phyloP scores from a whole-genome alignment of 768 basidiomycete species.

The Brasilioporus rufonigricans region DNA sequence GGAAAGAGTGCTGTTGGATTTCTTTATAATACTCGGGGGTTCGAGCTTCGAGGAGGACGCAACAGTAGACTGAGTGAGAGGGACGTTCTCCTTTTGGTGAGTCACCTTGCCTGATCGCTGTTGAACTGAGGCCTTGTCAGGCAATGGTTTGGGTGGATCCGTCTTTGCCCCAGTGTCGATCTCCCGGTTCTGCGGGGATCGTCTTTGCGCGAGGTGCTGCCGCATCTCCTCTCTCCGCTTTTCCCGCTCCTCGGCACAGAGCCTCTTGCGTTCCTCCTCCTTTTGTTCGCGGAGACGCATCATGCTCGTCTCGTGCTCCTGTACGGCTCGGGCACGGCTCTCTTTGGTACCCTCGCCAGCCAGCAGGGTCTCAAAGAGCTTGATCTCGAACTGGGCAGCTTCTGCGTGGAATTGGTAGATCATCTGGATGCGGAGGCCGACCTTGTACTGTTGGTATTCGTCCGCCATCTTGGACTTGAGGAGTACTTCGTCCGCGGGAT shows the following conservation, averaged over 20 bases:
- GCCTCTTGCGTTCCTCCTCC: conserved; percentile 31
- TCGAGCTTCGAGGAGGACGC: conserved; percentile 19
- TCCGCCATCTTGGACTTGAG: conserved; percentile 34
- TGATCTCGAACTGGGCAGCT: conserved; percentile 31
- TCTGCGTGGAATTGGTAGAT: conserved; percentile 32
- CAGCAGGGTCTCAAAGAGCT: conserved; percentile 28
- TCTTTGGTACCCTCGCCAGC: conserved; percentile 29
- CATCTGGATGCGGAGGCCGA: conserved; percentile 34
- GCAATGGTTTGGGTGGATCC: conserved; percentile 9
- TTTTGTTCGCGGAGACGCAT: conserved; percentile 33
- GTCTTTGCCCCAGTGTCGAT: too few relatives aligned
- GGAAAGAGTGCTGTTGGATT: conserved; percentile 26
- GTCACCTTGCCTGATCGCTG: conserved; percentile 16
- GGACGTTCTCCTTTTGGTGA: conserved; percentile 31
- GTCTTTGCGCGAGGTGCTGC: conserved; percentile 21
- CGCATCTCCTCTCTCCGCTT: conserved; percentile 21
- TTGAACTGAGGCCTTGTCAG: conserved; percentile 15
- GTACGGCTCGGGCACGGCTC: conserved; percentile 26
- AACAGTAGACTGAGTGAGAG: too few relatives aligned
- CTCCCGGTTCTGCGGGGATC: too few relatives aligned
- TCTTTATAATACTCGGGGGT: conserved; percentile 20
- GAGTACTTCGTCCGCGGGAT: conserved; percentile 27
- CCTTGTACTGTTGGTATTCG: conserved; percentile 31
- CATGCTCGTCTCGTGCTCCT: conserved; percentile 33
- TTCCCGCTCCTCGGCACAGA: conserved; percentile 29